Evolutionary conservation across 2,329 filamentous ascomycete genomes (phyloP).

Genomic region (Xenoacremonium recifei): DNA sequence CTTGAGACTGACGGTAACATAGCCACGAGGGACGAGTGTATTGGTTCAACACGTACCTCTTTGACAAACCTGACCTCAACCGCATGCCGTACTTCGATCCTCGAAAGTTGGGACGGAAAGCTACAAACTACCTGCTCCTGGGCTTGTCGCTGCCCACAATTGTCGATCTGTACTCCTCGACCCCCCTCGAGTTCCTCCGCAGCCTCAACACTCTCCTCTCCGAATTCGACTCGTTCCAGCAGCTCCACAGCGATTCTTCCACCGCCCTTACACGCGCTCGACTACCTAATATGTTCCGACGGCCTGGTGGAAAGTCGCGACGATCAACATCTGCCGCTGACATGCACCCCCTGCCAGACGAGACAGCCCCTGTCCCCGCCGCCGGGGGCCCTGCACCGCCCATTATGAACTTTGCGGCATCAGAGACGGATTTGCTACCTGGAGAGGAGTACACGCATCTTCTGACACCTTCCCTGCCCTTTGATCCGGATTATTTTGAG

Average conservation of each 20-base stretch:
- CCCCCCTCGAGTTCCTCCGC: slow-evolving; percentile 80
- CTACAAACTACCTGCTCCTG: slow-evolving; percentile 89
- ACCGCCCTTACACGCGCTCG: slow-evolving; percentile 71
- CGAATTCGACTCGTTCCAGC: slow-evolving; percentile 94
- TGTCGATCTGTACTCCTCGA: slow-evolving; percentile 80
- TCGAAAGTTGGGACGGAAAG: slow-evolving; percentile 81
- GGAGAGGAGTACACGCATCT: slow-evolving; percentile 88
- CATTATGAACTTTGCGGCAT: slow-evolving; percentile 57
- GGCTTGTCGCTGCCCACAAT: slow-evolving; percentile 88
- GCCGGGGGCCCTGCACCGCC: slow-evolving; percentile 33
- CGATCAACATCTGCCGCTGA: slow-evolving; percentile 50
- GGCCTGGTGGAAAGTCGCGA: slow-evolving; percentile 58
- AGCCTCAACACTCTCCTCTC: slow-evolving; percentile 79
- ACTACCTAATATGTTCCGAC: slow-evolving; percentile 80
- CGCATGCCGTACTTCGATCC: slow-evolving; percentile 84
- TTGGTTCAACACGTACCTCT: slow-evolving; percentile 97
- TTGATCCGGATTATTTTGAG: slow-evolving; percentile 96
- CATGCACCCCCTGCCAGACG: slow-evolving; percentile 32
- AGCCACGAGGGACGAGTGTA: slow-evolving; percentile 93
- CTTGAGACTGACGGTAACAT: slow-evolving; percentile 1
- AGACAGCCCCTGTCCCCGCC: slow-evolving; percentile 24
- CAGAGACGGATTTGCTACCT: slow-evolving; percentile 65
- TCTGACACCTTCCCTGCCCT: slow-evolving; percentile 87
- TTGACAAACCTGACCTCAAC: slow-evolving; percentile 76
- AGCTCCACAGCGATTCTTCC: slow-evolving; percentile 77